These are phyloP conservation scores for Suillus lakei DNA, from an alignment of 768 basidiomycete species.

Conservation along the genomic window DNA sequence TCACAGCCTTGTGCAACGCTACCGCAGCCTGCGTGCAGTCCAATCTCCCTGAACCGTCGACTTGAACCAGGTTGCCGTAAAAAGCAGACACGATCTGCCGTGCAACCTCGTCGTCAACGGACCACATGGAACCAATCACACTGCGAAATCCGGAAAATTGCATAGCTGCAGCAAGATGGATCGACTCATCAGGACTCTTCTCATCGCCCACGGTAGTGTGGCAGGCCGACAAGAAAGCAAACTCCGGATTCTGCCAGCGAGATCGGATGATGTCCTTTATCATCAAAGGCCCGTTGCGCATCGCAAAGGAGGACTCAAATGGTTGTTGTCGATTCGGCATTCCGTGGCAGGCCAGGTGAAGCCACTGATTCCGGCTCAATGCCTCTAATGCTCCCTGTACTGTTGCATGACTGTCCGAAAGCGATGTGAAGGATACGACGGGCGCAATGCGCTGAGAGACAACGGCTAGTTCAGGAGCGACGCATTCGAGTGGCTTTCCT, in stretches of 20 bases:
- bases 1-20: constrained; percentile 5
- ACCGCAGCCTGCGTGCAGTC: constrained; percentile 2
- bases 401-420: background rate
- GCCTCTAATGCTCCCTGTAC: background rate
- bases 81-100: background rate
- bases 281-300: constrained; percentile 17
- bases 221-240: constrained; percentile 29
- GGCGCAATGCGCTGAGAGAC: background rate
- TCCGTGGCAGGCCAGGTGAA: constrained; percentile 44
- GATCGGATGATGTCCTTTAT: constrained; percentile 14
- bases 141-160: constrained; percentile 22
- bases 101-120: constrained; percentile 21
- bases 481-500: background rate
- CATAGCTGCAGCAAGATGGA: constrained; percentile 28
- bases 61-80: background rate
- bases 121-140: constrained; percentile 27
- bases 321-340: constrained; percentile 30
- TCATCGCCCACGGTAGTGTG: constrained; percentile 26
- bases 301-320: constrained; percentile 22
- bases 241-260: constrained; percentile 13
- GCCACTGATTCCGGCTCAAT: constrained; percentile 14
- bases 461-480: background rate
- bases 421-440: constrained; percentile 11
- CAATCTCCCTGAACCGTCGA: background rate
- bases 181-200: constrained; percentile 19